Percentiles rank a stretch among this genome's conserved stretches.
Conservation (phyloP, 148 eudicot species). For the Heliosperma pusillum region DNA sequence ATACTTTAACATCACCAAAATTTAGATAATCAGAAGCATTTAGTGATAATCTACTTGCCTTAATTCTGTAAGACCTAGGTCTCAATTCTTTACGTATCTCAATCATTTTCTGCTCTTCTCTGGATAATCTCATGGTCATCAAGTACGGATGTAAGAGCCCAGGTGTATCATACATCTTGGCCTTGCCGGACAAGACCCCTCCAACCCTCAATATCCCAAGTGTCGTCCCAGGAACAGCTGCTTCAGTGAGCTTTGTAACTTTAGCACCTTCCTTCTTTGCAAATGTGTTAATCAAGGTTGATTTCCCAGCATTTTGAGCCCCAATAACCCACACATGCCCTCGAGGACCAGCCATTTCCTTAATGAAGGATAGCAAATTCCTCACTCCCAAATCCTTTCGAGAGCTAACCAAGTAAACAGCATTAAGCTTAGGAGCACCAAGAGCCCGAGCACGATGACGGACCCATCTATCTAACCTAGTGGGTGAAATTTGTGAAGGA, state of each 20-base stretch:
- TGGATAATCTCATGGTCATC: slow-evolving; percentile 72
- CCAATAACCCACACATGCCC: slow-evolving; percentile 99
- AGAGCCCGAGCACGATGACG: slow-evolving; percentile 78
- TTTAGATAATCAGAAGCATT: slow-evolving; percentile 7
- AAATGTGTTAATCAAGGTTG: slow-evolving; percentile 81
- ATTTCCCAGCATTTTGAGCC: slow-evolving; percentile 95
- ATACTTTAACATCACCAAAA: not conserved
- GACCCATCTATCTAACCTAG: slow-evolving; percentile 95
- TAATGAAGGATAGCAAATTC: slow-evolving; percentile 65
- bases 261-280: slow-evolving; percentile 85
- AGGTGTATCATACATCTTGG: slow-evolving; percentile 94
- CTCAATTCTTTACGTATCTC: slow-evolving; percentile 81
- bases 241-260: slow-evolving; percentile 82
- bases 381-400: slow-evolving; percentile 88
- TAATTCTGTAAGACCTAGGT: slow-evolving; percentile 81
- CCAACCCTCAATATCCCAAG: slow-evolving; percentile 90
- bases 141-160: slow-evolving; percentile 86
- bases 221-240: slow-evolving; percentile 94
- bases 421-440: slow-evolving; percentile 88
- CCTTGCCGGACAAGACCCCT: slow-evolving; percentile 87
- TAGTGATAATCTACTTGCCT: slow-evolving; percentile 47
- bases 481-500: slow-evolving; percentile 83
- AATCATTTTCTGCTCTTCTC: slow-evolving; percentile 95
- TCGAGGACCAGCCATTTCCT: slow-evolving; percentile 86
- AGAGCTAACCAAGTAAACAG: slow-evolving; percentile 81